Conservation (phyloP, 306 rosid genomes). For the Malus asiatica region DNA sequence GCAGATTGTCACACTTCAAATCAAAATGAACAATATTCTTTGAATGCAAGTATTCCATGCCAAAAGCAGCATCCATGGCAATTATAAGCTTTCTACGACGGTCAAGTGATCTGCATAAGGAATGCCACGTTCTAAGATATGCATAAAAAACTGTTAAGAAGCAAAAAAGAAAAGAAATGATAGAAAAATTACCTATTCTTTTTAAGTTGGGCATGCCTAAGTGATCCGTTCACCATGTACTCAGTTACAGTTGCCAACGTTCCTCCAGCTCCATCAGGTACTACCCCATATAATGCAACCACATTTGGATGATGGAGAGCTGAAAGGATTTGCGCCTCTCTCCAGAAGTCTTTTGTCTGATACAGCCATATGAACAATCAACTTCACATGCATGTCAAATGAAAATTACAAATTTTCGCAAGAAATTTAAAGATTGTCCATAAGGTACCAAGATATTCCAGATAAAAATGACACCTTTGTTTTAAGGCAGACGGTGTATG, state of each 20-base stretch:
- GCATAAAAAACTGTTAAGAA: constrained; percentile 7
- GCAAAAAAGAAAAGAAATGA: neutral
- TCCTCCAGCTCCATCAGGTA: constrained; percentile 28
- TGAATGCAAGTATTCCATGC: constrained; percentile 29
- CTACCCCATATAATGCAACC: constrained; percentile 29
- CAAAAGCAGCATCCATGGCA: constrained; percentile 33
- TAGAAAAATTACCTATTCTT: constrained; percentile 20
- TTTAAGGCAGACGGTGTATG: neutral
- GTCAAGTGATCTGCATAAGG: constrained; percentile 20
- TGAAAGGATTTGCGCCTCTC: constrained; percentile 31
- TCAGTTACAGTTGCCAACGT: constrained; percentile 25
- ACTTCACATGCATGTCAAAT: neutral
- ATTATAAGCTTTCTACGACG: constrained; percentile 22
- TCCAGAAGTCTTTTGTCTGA: constrained; percentile 29
- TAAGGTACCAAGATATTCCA: neutral
- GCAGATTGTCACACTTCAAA: constrained; percentile 29
- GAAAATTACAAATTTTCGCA: neutral
- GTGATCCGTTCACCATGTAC: constrained; percentile 28
- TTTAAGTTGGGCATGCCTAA: constrained; percentile 21
- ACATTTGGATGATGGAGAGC: constrained; percentile 33
- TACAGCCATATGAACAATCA: neutral
- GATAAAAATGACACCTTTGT: neutral
- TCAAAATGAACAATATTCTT: constrained; percentile 32
- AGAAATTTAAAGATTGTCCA: neutral
- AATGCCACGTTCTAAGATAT: constrained; percentile 3